Evolutionary conservation across 2,329 filamentous ascomycete genomes (phyloP).

Genomic region (Fusarium solani-melongenae): DNA sequence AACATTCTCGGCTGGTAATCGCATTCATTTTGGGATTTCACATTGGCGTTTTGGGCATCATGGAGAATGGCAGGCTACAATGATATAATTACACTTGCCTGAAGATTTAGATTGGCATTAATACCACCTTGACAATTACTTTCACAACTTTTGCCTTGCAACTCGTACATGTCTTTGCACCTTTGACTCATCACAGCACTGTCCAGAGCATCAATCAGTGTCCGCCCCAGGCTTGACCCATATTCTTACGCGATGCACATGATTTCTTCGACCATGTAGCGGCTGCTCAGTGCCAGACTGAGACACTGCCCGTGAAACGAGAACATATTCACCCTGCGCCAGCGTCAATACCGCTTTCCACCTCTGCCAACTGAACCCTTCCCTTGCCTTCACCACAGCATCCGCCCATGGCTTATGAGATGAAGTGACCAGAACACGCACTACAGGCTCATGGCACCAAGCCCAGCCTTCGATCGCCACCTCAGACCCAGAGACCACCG

Average conservation of each 20-base stretch:
- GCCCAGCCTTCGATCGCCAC: background rate
- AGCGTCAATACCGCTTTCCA: background rate
- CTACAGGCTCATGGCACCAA: background rate
- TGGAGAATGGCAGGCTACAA: background rate
- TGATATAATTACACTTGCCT: background rate
- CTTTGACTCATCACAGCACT: too few relatives aligned
- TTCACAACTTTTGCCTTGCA: background rate
- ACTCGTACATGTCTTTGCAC: background rate
- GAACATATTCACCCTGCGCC: background rate
- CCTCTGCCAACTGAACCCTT: background rate
- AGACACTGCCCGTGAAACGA: background rate
- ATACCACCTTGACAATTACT: background rate
- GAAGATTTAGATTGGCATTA: background rate
- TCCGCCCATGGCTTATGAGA: background rate
- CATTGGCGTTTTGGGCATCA: slow-evolving; percentile 1
- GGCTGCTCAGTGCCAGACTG: background rate
- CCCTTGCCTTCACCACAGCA: background rate
- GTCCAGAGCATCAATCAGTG: background rate
- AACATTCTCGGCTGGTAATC: slow-evolving; percentile 25
- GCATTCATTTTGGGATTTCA: background rate
- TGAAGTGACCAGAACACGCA: background rate
- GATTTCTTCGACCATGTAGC: background rate
- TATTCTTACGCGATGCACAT: background rate
- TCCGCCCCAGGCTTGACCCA: background rate
- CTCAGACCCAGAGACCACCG: fast-evolving